A percentile compares a stretch with the other conserved stretches of the same genome.
Conservation (phyloP, 2,329 filamentous ascomycete genomes). For the Fusarium sp. region DNA sequence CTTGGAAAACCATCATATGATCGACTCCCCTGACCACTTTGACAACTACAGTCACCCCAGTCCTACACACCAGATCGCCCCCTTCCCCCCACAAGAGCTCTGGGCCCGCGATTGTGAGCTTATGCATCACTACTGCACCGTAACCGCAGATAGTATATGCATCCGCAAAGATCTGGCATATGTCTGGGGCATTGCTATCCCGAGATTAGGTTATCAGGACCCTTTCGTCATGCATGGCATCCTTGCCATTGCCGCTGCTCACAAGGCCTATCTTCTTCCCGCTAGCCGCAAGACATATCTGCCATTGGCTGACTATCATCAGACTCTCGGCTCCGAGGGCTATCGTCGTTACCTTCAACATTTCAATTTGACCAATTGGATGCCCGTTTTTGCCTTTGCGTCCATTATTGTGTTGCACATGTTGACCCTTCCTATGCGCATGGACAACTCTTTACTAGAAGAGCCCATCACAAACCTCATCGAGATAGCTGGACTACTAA, state of each 20-base stretch:
- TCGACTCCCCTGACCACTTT: conserved; percentile 12
- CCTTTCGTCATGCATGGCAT: conserved; percentile 48
- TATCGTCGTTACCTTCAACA: conserved; percentile 40
- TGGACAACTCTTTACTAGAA: conserved; percentile 24
- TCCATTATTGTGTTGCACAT: conserved; percentile 51
- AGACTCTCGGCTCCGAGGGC: conserved; percentile 45
- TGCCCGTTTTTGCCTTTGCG: conserved; percentile 55
- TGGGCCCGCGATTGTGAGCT: conserved; percentile 43
- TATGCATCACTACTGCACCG: conserved; percentile 47
- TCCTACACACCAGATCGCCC: conserved; percentile 36
- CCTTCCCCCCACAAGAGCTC: conserved; percentile 39
- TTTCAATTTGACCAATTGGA: conserved; percentile 34
- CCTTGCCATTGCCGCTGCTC: conserved; percentile 44
- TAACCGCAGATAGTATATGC: conserved; percentile 41
- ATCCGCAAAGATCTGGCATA: conserved; percentile 38
- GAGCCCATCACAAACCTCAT: conserved; percentile 37
- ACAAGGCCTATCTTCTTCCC: conserved; percentile 48
- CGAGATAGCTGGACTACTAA: conserved; percentile 35
- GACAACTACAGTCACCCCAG: conserved; percentile 14
- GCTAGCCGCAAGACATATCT: conserved; percentile 40
- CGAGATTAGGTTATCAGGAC: conserved; percentile 43
- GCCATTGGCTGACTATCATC: conserved; percentile 45
- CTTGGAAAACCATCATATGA: neutral
- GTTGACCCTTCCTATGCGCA: conserved; percentile 38
- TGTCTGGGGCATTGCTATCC: conserved; percentile 44